Conservation (phyloP, 176 grass and related monocot species). For the Oryza longistaminata region DNA sequence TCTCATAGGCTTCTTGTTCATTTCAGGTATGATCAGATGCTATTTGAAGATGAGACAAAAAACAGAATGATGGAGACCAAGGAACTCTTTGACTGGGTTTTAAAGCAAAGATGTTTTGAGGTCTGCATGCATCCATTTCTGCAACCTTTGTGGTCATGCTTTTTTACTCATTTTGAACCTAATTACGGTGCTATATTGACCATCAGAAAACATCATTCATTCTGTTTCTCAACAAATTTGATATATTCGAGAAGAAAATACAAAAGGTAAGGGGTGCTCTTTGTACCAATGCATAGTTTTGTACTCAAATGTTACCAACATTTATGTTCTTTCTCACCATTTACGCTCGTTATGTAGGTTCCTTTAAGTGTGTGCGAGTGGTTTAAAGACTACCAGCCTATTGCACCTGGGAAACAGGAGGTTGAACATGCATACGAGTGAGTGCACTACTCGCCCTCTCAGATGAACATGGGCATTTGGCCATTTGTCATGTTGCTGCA, state of each 20-base stretch:
- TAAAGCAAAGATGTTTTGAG: constrained; percentile 96
- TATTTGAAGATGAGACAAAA: constrained; percentile 88
- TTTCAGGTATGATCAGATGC: constrained; percentile 87
- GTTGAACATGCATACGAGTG: constrained; percentile 95
- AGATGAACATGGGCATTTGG: background rate
- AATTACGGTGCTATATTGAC: constrained; percentile 6
- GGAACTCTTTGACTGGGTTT: constrained; percentile 92
- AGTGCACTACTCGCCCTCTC: constrained; percentile 30
- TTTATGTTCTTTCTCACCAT: background rate
- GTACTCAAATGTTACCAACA: background rate
- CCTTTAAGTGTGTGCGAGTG: constrained; percentile 88
- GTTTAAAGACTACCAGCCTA: constrained; percentile 93
- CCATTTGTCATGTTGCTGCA: background rate
- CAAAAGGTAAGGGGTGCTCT: constrained; percentile 56
- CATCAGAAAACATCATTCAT: constrained; percentile 97
- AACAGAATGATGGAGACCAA: constrained; percentile 98
- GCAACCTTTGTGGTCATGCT: background rate
- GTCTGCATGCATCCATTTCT: constrained; percentile 35
- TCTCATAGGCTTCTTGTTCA: background rate
- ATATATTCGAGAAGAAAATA: constrained; percentile 97
- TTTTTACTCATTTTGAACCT: constrained; percentile 15
- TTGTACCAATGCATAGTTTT: background rate
- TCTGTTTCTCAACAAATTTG: constrained; percentile 97
- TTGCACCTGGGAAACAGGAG: constrained; percentile 82
- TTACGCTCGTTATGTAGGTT: constrained; percentile 48